Evolutionary conservation across 768 basidiomycete genomes (phyloP).

Genomic region (Artomyces pyxidatus): DNA sequence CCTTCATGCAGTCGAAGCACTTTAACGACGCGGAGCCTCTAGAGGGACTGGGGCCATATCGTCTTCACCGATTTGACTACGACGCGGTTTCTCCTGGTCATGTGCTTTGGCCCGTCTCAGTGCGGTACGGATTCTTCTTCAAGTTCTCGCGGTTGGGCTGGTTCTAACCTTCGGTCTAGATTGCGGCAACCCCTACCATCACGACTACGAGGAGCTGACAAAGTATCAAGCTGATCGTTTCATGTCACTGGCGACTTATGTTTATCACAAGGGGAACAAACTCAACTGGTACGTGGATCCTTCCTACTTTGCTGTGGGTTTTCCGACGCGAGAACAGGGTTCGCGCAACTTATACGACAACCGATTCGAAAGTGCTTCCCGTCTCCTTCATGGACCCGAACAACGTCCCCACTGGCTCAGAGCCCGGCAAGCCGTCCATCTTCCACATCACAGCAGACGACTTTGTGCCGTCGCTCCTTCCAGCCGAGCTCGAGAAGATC

Average conservation of each 20-base stretch:
- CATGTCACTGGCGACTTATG: conserved; percentile 23
- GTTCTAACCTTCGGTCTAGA: not conserved
- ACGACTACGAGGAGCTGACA: conserved; percentile 25
- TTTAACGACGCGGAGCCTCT: not conserved
- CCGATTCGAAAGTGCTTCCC: not conserved
- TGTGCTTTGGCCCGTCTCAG: conserved; percentile 20
- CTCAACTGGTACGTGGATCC: conserved; percentile 8
- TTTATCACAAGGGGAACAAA: conserved; percentile 19
- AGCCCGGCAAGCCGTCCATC: conserved; percentile 13
- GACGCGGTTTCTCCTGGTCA: conserved; percentile 23
- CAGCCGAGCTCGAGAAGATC: conserved; percentile 24
- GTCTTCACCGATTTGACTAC: conserved; percentile 22
- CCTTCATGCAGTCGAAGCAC: not conserved
- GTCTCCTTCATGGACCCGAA: not conserved
- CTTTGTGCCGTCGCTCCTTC: conserved; percentile 20
- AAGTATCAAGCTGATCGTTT: conserved; percentile 27
- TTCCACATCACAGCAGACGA: conserved; percentile 19
- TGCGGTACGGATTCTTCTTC: conserved; percentile 14
- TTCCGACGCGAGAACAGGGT: conserved; percentile 8
- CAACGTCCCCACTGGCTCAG: no score
- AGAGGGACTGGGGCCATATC: conserved; percentile 29
- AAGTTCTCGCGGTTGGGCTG: not conserved
- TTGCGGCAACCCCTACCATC: not conserved
- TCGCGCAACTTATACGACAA: conserved; percentile 23
- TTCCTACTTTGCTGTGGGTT: no score